Percentiles rank a stretch among this genome's conserved stretches.
These are phyloP conservation scores for Neoascochyta sp. DNA, from an alignment of 2,329 filamentous ascomycete species.

Conservation along the genomic window DNA sequence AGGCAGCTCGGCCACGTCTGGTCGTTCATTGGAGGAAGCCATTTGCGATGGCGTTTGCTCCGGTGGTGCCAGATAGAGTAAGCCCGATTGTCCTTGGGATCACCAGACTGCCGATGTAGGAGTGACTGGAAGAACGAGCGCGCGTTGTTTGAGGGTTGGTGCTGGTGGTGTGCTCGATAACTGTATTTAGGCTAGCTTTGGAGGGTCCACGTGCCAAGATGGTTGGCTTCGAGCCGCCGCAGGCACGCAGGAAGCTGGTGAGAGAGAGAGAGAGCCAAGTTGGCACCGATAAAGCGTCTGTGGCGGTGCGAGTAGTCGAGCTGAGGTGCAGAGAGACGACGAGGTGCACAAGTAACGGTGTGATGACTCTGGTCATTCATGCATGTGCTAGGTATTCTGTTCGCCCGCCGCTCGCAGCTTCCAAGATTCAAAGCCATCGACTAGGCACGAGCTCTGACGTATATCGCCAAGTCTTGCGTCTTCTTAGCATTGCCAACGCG, in stretches of 20 bases:
- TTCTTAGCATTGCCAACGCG: too few species aligned
- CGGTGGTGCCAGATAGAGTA: conserved; percentile 3
- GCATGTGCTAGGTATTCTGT: too few species aligned
- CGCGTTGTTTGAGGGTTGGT: conserved; percentile 5
- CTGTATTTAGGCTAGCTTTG: conserved; percentile 13
- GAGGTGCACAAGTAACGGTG: too few species aligned
- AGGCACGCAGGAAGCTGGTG: conserved; percentile 7
- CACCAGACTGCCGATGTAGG: conserved; percentile 4
- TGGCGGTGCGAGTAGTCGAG: too few species aligned
- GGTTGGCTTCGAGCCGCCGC: conserved; percentile 19
- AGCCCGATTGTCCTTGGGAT: conserved; percentile 4
- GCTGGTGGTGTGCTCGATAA: conserved; percentile 14
- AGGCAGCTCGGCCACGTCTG: conserved; percentile 12
- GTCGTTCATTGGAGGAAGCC: conserved; percentile 28
- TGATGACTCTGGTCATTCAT: too few species aligned
- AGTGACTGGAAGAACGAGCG: conserved; percentile 3
- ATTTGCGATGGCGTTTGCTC: conserved; percentile 11
- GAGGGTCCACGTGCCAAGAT: conserved; percentile 30
- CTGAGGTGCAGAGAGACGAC: too few species aligned
- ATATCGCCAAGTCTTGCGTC: too few species aligned
- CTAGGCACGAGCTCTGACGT: too few species aligned
- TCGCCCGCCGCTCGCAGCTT: too few species aligned
- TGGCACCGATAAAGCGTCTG: too few species aligned
- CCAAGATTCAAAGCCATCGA: too few species aligned
- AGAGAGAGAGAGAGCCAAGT: too few species aligned